Percentiles rank a stretch among this genome's conserved stretches.
Evolutionary conservation across 2,329 filamentous ascomycete genomes (phyloP).

Genomic region (Xenosphaeropsis pyriputrescens): DNA sequence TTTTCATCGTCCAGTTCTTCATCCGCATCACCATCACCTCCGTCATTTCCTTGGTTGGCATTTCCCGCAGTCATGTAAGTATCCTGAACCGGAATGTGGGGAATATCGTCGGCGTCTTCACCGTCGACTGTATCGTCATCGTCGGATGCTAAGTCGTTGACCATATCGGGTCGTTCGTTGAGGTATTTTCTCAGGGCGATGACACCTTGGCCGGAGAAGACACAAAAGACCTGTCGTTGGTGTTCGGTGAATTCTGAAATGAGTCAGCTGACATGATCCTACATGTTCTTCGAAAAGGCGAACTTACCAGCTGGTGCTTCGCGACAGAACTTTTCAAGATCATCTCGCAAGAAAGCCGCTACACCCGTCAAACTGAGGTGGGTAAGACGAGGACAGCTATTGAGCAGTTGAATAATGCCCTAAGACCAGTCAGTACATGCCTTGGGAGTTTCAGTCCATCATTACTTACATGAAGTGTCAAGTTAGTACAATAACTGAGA

Average conservation of each 20-base stretch:
- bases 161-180: constrained; percentile 41
- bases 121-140: constrained; percentile 64
- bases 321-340: constrained; percentile 74
- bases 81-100: too few relatives aligned
- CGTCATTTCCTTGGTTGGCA: background rate
- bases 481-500: constrained; percentile 80
- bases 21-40: background rate
- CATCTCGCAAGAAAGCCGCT: constrained; percentile 73
- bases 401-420: constrained; percentile 83
- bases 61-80: too few relatives aligned
- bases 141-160: constrained; percentile 68
- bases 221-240: constrained; percentile 90
- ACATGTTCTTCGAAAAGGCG: constrained; percentile 3
- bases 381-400: constrained; percentile 81
- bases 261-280: constrained; percentile 2
- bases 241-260: constrained; percentile 77
- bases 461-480: constrained; percentile 61
- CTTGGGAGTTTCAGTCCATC: background rate
- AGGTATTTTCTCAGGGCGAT: constrained; percentile 63
- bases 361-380: constrained; percentile 92
- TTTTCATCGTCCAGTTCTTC: background rate
- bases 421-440: constrained; percentile 24
- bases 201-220: constrained; percentile 86
- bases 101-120: constrained; percentile 33
- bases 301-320: constrained; percentile 58